phyloP scores from a whole-genome alignment of 2,329 filamentous ascomycete genomes.

The Penicillium paneum region DNA sequence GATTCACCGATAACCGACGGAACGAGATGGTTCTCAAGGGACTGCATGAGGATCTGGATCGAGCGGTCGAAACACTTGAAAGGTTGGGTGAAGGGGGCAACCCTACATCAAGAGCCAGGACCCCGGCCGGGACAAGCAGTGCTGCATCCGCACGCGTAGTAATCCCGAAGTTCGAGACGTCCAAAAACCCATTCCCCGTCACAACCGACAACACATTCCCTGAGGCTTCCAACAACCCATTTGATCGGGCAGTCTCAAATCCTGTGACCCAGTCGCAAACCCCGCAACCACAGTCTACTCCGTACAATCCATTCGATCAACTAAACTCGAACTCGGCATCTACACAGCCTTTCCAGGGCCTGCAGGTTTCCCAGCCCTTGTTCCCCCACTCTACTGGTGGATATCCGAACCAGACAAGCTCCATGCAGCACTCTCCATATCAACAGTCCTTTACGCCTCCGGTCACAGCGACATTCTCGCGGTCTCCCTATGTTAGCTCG shows the following conservation, averaged over 20 bases:
- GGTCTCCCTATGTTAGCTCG: constrained; percentile 34
- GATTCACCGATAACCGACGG: constrained; percentile 77
- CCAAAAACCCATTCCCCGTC: constrained; percentile 33
- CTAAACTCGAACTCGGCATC: constrained; percentile 30
- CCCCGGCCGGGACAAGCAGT: constrained; percentile 44
- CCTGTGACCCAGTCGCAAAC: constrained; percentile 25
- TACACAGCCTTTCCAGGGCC: constrained; percentile 60
- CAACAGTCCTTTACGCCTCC: constrained; percentile 47
- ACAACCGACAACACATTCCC: constrained; percentile 6
- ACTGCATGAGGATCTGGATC: constrained; percentile 79
- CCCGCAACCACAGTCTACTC: constrained; percentile 15
- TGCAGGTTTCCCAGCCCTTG: constrained; percentile 68
- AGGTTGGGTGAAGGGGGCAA: constrained; percentile 68
- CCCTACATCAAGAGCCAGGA: constrained; percentile 53
- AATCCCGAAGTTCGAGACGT: constrained; percentile 31
- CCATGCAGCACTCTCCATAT: constrained; percentile 38
- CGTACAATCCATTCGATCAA: constrained; percentile 68
- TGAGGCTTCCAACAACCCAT: constrained; percentile 56
- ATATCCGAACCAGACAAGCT: constrained; percentile 44
- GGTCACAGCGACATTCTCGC: constrained; percentile 35
- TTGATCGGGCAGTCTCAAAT: constrained; percentile 54
- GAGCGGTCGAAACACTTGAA: constrained; percentile 78
- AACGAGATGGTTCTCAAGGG: constrained; percentile 80
- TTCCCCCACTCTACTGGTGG: constrained; percentile 75
- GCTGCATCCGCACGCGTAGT: constrained; percentile 20